phyloP scores from a whole-genome alignment of 352 stramenopile species.

The Globisporangium paroecandrum region DNA sequence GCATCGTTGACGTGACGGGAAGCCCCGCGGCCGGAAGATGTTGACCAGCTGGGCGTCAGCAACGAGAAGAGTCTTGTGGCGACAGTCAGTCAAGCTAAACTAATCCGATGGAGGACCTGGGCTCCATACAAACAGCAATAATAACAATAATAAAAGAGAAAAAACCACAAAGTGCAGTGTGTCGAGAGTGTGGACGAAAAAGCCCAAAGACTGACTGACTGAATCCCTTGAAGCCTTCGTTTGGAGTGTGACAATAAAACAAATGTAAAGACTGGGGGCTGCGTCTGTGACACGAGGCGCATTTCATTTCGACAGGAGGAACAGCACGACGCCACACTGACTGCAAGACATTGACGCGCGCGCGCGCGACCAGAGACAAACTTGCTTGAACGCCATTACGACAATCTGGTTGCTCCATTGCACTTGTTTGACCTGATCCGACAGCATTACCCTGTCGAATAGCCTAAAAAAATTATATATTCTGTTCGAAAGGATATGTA shows the following conservation, averaged over 20 bases:
- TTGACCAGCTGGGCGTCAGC: constrained; percentile 9
- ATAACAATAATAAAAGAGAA: not conserved
- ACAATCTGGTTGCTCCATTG: not conserved
- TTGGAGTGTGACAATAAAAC: not conserved
- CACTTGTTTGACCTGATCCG: not conserved
- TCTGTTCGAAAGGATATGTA: not conserved
- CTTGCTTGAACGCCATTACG: not conserved
- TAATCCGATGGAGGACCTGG: not conserved
- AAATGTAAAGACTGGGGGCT: not conserved
- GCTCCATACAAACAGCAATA: not conserved
- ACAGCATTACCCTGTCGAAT: not conserved
- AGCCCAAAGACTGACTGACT: not conserved
- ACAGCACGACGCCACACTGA: not conserved
- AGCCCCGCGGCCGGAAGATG: not conserved
- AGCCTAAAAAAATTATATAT: not conserved
- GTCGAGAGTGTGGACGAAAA: not conserved
- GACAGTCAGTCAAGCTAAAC: not conserved
- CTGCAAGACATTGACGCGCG: not conserved
- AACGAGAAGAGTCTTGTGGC: not conserved
- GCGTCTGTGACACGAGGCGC: not conserved
- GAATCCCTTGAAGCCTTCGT: not conserved
- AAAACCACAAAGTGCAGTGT: not conserved
- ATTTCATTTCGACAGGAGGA: not conserved
- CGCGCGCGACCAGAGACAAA: not conserved
- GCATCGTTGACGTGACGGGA: not conserved